Conservation (phyloP, 805 yeast species). For the Nakazawaea siamensis region DNA sequence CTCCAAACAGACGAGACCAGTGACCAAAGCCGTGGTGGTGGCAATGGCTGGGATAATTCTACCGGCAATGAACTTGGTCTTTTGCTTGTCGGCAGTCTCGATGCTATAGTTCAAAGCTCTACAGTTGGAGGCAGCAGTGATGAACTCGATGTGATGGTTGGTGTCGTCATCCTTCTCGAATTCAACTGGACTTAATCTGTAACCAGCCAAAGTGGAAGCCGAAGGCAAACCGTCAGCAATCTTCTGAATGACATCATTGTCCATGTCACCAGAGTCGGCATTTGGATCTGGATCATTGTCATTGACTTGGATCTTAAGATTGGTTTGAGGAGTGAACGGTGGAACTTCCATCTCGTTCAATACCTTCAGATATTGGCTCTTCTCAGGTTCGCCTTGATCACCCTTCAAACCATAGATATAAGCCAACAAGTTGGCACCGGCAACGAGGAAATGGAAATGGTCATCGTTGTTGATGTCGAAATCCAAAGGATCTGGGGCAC, state of each 20-base stretch:
- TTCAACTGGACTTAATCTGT: conserved; percentile 80
- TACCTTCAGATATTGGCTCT: conserved; percentile 41
- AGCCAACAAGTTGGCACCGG: conserved; percentile 89
- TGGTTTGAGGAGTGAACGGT: conserved; percentile 69
- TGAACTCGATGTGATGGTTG: conserved; percentile 94
- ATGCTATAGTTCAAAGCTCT: conserved; percentile 89
- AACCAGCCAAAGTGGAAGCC: conserved; percentile 84
- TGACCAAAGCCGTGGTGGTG: conserved; percentile 95
- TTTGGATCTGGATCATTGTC: conserved; percentile 89
- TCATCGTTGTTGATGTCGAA: conserved; percentile 71
- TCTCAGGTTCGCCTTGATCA: conserved; percentile 43
- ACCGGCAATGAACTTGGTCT: conserved; percentile 97
- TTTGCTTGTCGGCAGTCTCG: conserved; percentile 79
- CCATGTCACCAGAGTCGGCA: conserved; percentile 36
- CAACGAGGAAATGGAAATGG: conserved; percentile 77
- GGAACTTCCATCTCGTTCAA: conserved; percentile 41
- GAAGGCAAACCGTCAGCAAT: conserved; percentile 79
- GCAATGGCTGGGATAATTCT: conserved; percentile 98
- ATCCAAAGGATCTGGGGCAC: conserved; percentile 83
- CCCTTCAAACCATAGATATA: conserved; percentile 85
- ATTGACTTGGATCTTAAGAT: conserved; percentile 72
- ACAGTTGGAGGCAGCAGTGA: conserved; percentile 91
- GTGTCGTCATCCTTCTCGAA: conserved; percentile 98
- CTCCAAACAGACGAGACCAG: conserved; percentile 91
- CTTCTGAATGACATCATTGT: conserved; percentile 54